Evolutionary conservation across 768 basidiomycete genomes (phyloP).

Genomic region (Pisolithus tinctorius): DNA sequence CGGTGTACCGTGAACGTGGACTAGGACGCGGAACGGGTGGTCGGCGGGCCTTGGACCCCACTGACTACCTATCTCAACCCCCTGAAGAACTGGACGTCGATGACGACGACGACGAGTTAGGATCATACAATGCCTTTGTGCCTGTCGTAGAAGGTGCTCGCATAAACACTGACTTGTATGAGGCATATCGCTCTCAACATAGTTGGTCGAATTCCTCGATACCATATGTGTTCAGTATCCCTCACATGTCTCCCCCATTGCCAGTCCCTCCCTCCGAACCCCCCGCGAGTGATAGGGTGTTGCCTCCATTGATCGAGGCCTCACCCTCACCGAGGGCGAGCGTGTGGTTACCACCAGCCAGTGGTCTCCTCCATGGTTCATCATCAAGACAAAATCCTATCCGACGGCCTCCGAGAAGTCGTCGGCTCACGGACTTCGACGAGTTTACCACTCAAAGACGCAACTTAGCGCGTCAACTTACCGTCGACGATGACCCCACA

Average conservation of each 20-base stretch:
- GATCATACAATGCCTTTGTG: conserved; percentile 31
- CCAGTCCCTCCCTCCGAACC: conserved; percentile 19
- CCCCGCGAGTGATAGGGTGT: conserved; percentile 15
- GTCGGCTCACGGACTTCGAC: conserved; percentile 59
- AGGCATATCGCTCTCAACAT: conserved; percentile 46
- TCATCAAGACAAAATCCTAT: conserved; percentile 55
- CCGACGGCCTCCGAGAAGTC: conserved; percentile 48
- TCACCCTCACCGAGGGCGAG: conserved; percentile 15
- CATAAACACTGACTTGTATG: conserved; percentile 55
- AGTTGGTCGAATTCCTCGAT: conserved; percentile 23
- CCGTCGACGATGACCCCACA: conserved; percentile 22
- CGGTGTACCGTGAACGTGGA: conserved; percentile 46
- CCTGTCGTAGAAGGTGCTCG: conserved; percentile 46
- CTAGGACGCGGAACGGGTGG: conserved; percentile 30
- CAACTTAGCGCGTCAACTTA: conserved; percentile 34
- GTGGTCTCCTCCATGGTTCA: conserved; percentile 20
- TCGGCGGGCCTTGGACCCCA: conserved; percentile 31
- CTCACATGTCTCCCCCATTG: conserved; percentile 22
- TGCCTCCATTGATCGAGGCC: conserved; percentile 24
- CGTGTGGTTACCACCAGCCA: conserved; percentile 19
- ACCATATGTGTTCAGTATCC: conserved; percentile 16
- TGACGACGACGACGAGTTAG: conserved; percentile 64
- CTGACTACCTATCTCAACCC: conserved; percentile 48
- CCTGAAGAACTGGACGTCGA: conserved; percentile 54
- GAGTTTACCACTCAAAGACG: conserved; percentile 67